These are phyloP conservation scores for Podosphaera leucotricha DNA, from an alignment of 2,329 filamentous ascomycete species.

Conservation along the genomic window DNA sequence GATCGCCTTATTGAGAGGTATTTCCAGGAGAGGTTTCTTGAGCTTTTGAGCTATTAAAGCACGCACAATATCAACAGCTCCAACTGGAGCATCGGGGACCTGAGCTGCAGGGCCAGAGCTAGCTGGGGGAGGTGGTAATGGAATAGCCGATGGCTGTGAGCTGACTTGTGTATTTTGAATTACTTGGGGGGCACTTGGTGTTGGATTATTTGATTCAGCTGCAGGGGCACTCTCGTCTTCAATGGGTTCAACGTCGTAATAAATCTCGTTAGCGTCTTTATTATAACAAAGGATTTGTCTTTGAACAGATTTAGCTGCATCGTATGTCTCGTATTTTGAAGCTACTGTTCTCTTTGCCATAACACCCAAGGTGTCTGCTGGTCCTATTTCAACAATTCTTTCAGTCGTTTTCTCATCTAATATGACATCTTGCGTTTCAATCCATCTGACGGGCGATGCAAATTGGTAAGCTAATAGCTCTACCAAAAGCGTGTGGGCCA, in stretches of 20 bases:
- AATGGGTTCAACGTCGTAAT: conserved; percentile 91
- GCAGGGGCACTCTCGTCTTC: conserved; percentile 63
- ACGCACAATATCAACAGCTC: conserved; percentile 73
- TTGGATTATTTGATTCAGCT: conserved; percentile 17
- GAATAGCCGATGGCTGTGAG: conserved; percentile 26
- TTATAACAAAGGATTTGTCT: conserved; percentile 98
- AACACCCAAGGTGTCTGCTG: conserved; percentile 83
- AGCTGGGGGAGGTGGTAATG: conserved; percentile 33
- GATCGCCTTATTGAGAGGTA: conserved; percentile 88
- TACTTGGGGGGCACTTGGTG: conserved; percentile 6
- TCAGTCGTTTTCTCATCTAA: conserved; percentile 89
- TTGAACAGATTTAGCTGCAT: conserved; percentile 88
- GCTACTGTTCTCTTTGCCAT: conserved; percentile 94
- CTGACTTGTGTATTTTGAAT: conserved; percentile 21
- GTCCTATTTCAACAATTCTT: conserved; percentile 92
- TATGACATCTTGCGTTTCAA: conserved; percentile 99
- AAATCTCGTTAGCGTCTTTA: conserved; percentile 98
- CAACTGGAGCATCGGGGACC: conserved; percentile 67
- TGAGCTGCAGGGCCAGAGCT: conserved; percentile 69
- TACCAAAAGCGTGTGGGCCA: conserved; percentile 91
- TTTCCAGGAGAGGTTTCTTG: conserved; percentile 75
- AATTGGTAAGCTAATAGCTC: conserved; percentile 99
- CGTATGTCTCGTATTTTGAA: conserved; percentile 95
- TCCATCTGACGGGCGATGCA: conserved; percentile 96
- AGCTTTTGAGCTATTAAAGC: conserved; percentile 87